Base-by-base conservation (phyloP, 2,329 filamentous ascomycete species). In the Harringtonia lauricola region DNA sequence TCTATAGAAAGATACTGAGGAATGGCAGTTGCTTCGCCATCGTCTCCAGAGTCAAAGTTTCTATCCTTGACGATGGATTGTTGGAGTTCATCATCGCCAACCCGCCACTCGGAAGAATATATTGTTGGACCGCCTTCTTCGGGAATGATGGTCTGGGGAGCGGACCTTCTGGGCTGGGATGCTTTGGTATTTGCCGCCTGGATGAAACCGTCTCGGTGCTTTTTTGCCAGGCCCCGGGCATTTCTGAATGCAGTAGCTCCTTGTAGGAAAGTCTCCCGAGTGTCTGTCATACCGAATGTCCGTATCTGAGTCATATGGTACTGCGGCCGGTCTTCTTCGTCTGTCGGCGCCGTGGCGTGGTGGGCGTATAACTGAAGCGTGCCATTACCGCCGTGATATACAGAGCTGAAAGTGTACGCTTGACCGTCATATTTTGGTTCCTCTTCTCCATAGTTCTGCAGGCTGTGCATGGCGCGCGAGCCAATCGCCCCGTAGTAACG, bases 251-350 rank as follows among this genome's bases (percentile, higher is more conserved):
- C 61, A 3, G 55, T 55, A 9, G 54, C 57, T 17, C 64, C 65
- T 42, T 57, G 14, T 15, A 53, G 37, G 44, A 65, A 68, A 2
- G 39, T 51, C 2, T 64, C 51, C 4, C 39, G 24, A 39, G 50
- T 44, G 28, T 22, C 22, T 18, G 55, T 64, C 51, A 67, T 47
- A 3, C 2, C 44, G 30, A 35, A 65, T 2, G n/a, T 39, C 0
- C 47, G 42, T 2, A 66, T 5, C 43, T 59, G 50, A 12, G 59
- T 65, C 61, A 67, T 69, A 40, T 67, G 55, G 52, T 68, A 69
- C 53, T 60, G 58, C 8, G 59, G 60, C 39, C 39, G 59, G 51
- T 47, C 57, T 48, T 49, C 57, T 39, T 54, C 46, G 19, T 18
- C 52, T 10, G 43, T 51, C 39, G 63, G 59, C 37, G 54, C 54